Evolutionary conservation across 495 filamentous ascomycete genomes (phyloP).

Genomic region (Penicillium paxilli): DNA sequence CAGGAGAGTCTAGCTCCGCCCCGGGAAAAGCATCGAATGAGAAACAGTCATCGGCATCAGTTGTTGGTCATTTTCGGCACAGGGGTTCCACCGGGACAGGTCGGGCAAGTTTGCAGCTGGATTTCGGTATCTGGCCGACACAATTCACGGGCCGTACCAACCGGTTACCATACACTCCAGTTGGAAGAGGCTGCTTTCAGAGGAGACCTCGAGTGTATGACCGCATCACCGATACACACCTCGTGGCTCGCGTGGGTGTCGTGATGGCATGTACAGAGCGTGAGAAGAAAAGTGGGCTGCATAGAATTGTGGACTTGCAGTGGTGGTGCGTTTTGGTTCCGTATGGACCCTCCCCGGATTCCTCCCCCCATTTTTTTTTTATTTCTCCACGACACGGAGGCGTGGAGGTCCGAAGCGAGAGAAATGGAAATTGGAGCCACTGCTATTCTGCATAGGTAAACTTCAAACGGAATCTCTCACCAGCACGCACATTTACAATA

Average conservation of each 20-base stretch:
- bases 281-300: slow-evolving; percentile 1
- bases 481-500: background rate
- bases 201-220: slow-evolving; percentile 4
- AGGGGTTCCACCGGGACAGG: slow-evolving; percentile 12
- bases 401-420: background rate
- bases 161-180: slow-evolving; percentile 1
- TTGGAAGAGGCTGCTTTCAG: slow-evolving; percentile 9
- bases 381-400: slow-evolving; percentile 3
- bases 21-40: background rate
- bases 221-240: slow-evolving; percentile 8
- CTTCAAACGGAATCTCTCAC: too few relatives aligned
- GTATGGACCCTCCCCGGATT: slow-evolving; percentile 21
- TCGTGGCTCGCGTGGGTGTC: slow-evolving; percentile 11
- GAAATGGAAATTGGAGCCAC: too few relatives aligned
- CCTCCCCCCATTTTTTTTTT: slow-evolving; percentile 7
- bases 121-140: slow-evolving; percentile 12
- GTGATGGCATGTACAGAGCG: too few relatives aligned
- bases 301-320: background rate
- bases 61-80: slow-evolving; percentile 5
- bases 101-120: background rate
- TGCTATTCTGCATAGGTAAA: too few relatives aligned
- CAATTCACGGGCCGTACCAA: slow-evolving; percentile 1
- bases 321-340: slow-evolving; percentile 1
- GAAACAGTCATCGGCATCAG: slow-evolving; percentile 5
- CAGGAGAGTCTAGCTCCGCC: background rate